Conservation (phyloP, 257 asterid species). For the Datura wrightii region DNA sequence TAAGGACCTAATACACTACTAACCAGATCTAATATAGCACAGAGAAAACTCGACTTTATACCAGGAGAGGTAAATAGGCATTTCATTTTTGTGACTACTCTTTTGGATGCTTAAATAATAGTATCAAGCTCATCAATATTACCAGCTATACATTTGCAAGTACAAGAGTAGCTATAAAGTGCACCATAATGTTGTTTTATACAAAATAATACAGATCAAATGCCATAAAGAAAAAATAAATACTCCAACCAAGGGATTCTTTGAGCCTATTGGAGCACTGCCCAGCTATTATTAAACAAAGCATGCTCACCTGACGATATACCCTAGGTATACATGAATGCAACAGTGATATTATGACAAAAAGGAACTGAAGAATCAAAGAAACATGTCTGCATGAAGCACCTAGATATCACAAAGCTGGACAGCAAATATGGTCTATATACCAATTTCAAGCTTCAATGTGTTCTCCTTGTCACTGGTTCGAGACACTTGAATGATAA, state of each 20-base stretch:
- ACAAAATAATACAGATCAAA: neutral
- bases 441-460: conserved; percentile 19
- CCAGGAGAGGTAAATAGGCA: conserved; percentile 1
- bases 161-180: neutral
- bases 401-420: neutral
- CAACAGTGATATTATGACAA: neutral
- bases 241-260: neutral
- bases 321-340: neutral
- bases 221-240: neutral
- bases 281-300: conserved; percentile 19
- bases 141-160: conserved; percentile 3
- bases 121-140: neutral
- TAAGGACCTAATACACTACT: neutral
- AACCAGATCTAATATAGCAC: conserved; percentile 7
- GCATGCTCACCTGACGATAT: neutral
- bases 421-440: neutral
- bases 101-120: conserved; percentile 14
- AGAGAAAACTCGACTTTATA: neutral
- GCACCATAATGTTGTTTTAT: neutral
- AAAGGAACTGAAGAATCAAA: conserved; percentile 10
- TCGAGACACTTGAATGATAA: conserved; percentile 9
- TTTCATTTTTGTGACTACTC: conserved; percentile 8
- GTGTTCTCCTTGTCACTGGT: conserved; percentile 3
- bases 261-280: conserved; percentile 9
- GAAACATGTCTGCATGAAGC: neutral